Evolutionary conservation across 2,329 filamentous ascomycete species (phyloP).

Genomic region (Alternaria sp.): DNA sequence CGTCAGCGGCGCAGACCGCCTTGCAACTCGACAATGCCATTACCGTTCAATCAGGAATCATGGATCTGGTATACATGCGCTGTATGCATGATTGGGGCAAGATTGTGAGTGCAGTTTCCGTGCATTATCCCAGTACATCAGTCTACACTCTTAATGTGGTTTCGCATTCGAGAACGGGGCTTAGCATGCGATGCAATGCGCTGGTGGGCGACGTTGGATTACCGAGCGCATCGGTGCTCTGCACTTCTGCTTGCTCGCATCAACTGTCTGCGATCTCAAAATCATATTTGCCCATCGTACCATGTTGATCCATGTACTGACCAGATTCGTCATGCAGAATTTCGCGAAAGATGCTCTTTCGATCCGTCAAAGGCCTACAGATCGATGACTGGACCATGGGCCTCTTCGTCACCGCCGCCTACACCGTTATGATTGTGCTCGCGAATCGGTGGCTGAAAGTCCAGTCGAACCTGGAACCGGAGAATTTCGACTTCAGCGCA

Average conservation of each 20-base stretch:
- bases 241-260: not conserved
- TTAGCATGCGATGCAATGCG: constrained; percentile 1
- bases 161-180: not conserved
- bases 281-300: not conserved
- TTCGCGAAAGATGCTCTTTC: constrained; percentile 55
- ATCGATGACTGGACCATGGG: constrained; percentile 65
- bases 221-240: not conserved
- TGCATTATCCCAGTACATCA: not conserved
- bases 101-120: constrained; percentile 48
- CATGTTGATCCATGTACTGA: constrained; percentile 1
- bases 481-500: constrained; percentile 53
- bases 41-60: constrained; percentile 50
- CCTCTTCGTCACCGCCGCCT: constrained; percentile 55
- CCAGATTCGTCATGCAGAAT: constrained; percentile 35
- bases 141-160: not conserved
- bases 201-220: not conserved
- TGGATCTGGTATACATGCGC: constrained; percentile 57
- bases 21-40: constrained; percentile 19
- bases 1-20: constrained; percentile 1
- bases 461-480: constrained; percentile 54
- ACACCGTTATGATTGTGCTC: constrained; percentile 59
- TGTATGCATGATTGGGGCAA: constrained; percentile 48
- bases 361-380: constrained; percentile 57
- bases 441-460: constrained; percentile 53
- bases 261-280: not conserved